Percentiles rank a stretch among this genome's conserved stretches.
phyloP scores from a whole-genome alignment of 2,329 filamentous ascomycete genomes.

The Reticulascus tulasneorum region DNA sequence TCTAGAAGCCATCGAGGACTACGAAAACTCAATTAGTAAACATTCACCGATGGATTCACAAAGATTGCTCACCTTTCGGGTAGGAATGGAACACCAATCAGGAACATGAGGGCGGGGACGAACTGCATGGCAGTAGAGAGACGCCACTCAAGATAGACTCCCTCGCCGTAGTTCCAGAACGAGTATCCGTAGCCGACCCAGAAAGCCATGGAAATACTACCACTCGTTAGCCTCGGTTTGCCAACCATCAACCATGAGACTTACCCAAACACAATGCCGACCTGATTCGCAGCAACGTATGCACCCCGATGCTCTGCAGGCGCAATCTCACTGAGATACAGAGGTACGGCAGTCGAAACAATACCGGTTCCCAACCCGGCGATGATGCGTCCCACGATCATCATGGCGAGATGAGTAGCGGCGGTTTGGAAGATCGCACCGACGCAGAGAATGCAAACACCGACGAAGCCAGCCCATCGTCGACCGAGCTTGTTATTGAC shows the following conservation, averaged over 20 bases:
- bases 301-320: slow-evolving; percentile 40
- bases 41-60: too few species aligned
- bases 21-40: slow-evolving; percentile 8
- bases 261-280: slow-evolving; percentile 16
- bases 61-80: slow-evolving; percentile 30
- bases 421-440: slow-evolving; percentile 37
- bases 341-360: slow-evolving; percentile 34
- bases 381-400: slow-evolving; percentile 41
- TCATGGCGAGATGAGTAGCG: slow-evolving; percentile 32
- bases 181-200: slow-evolving; percentile 31
- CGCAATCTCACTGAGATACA: slow-evolving; percentile 28
- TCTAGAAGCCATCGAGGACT: slow-evolving; percentile 31
- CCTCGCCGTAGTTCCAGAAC: slow-evolving; percentile 26
- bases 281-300: slow-evolving; percentile 17
- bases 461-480: slow-evolving; percentile 22
- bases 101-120: slow-evolving; percentile 26
- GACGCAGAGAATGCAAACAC: slow-evolving; percentile 33
- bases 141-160: slow-evolving; percentile 27
- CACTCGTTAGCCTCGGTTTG: not conserved
- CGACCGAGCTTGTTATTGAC: slow-evolving; percentile 16
- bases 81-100: slow-evolving; percentile 24
- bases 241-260: too few species aligned
- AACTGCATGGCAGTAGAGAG: slow-evolving; percentile 28
- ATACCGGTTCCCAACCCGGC: slow-evolving; percentile 39
- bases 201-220: slow-evolving; percentile 15